These are phyloP conservation scores for Crucibulum laeve DNA, from an alignment of 768 basidiomycete genomes.

Conservation along the genomic window DNA sequence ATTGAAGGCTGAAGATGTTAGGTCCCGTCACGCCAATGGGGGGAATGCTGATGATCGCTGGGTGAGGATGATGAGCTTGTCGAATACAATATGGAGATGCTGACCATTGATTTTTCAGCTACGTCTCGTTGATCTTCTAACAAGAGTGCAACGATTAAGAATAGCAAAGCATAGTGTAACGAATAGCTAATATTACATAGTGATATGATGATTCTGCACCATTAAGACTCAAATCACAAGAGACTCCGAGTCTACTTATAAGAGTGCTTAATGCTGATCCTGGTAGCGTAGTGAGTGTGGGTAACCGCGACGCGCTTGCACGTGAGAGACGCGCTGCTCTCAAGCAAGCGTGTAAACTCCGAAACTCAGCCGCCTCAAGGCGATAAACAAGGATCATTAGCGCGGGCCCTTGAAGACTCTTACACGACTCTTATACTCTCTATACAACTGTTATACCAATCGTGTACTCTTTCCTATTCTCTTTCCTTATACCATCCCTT, in stretches of 20 bases:
- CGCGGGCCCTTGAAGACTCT: constrained; percentile 5
- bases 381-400: constrained; percentile 25
- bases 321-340: constrained; percentile 36
- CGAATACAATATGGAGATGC: background rate
- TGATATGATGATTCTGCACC: too few relatives aligned
- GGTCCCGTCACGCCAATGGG: constrained; percentile 70
- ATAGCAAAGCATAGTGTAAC: too few relatives aligned
- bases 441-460: too few relatives aligned
- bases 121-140: constrained; percentile 48
- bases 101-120: too few relatives aligned
- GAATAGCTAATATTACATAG: too few relatives aligned
- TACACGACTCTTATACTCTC: constrained; percentile 1
- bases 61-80: constrained; percentile 35
- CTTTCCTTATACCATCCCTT: too few relatives aligned
- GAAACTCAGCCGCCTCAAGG: constrained; percentile 25
- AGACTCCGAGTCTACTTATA: too few relatives aligned
- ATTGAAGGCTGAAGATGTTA: constrained; percentile 37
- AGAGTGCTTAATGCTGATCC: too few relatives aligned
- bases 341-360: constrained; percentile 34
- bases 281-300: constrained; percentile 1
- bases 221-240: too few relatives aligned
- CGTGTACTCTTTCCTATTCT: too few relatives aligned
- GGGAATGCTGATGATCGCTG: constrained; percentile 60
- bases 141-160: too few relatives aligned
- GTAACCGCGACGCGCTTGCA: constrained; percentile 17